phyloP scores from a whole-genome alignment of 2,329 filamentous ascomycete genomes.

The Bipolaris sorokiniana region DNA sequence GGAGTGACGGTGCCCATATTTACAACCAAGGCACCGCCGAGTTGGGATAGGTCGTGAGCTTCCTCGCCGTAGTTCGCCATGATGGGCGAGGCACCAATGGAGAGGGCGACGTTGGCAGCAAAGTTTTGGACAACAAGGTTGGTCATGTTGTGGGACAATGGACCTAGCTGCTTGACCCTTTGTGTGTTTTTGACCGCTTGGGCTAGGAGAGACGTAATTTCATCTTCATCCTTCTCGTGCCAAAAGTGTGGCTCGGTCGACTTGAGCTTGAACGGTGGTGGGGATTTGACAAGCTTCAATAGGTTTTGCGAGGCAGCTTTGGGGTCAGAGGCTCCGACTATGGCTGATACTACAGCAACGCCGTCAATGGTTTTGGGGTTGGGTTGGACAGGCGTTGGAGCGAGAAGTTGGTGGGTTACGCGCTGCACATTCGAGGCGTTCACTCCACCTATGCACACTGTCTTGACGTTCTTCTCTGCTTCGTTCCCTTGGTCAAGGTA shows the following conservation, averaged over 20 bases:
- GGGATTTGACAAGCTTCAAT: slow-evolving; percentile 57
- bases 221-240: slow-evolving; percentile 25
- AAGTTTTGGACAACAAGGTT: slow-evolving; percentile 96
- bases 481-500: slow-evolving; percentile 58
- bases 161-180: slow-evolving; percentile 66
- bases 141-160: slow-evolving; percentile 95
- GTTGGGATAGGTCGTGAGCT: slow-evolving; percentile 76
- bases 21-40: slow-evolving; percentile 81
- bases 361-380: slow-evolving; percentile 71
- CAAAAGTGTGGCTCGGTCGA: slow-evolving; percentile 24
- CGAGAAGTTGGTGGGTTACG: slow-evolving; percentile 73
- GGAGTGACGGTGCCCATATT: slow-evolving; percentile 94
- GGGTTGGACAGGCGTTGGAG: slow-evolving; percentile 29
- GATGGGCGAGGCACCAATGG: slow-evolving; percentile 86
- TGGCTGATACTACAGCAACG: slow-evolving; percentile 86
- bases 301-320: slow-evolving; percentile 67
- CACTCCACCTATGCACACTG: slow-evolving; percentile 90
- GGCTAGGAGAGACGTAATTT: slow-evolving; percentile 18
- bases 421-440: slow-evolving; percentile 76
- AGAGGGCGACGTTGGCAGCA: slow-evolving; percentile 86
- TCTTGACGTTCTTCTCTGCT: slow-evolving; percentile 42
- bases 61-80: slow-evolving; percentile 91
- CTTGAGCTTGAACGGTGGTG: slow-evolving; percentile 34
- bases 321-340: slow-evolving; percentile 75
- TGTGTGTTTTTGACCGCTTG: slow-evolving; percentile 57